phyloP scores from a whole-genome alignment of 2,329 filamentous ascomycete genomes.

The Pseudocercospora pini-densiflorae region DNA sequence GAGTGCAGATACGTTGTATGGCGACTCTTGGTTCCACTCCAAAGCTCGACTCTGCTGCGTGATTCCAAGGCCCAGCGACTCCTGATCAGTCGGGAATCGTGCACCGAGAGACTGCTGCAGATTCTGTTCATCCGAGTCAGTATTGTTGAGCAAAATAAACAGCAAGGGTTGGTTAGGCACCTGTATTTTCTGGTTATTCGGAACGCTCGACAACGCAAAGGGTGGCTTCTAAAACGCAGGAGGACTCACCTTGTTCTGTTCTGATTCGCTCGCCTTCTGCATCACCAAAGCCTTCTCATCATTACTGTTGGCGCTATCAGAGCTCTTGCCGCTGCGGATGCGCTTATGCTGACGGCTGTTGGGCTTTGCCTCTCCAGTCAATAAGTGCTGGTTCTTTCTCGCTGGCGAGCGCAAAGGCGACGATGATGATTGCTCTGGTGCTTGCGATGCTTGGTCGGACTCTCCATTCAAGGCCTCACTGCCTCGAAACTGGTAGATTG shows the following conservation, averaged over 20 bases:
- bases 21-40: not conserved
- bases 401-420: not conserved
- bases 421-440: not conserved
- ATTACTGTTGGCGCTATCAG: slow-evolving; percentile 17
- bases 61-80: not conserved
- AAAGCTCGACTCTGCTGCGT: not conserved
- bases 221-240: not conserved
- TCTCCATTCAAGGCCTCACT: not conserved
- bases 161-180: slow-evolving; percentile 6
- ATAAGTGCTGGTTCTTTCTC: slow-evolving; percentile 1
- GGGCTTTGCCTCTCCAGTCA: slow-evolving; percentile 11
- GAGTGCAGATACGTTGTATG: not conserved
- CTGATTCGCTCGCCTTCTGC: slow-evolving; percentile 10
- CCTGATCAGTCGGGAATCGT: not conserved
- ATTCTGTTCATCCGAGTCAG: slow-evolving; percentile 8
- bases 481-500: slow-evolving; percentile 10
- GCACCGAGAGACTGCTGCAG: slow-evolving; percentile 11
- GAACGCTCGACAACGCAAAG: not conserved
- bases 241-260: slow-evolving; percentile 15
- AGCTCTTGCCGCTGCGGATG: slow-evolving; percentile 14
- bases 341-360: not conserved
- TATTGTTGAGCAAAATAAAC: not conserved
- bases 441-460: not conserved
- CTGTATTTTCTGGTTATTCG: slow-evolving; percentile 14
- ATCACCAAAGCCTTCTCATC: slow-evolving; percentile 10